Base-by-base conservation (phyloP, 2,329 filamentous ascomycete species). In the Penicillium occitanis region DNA sequence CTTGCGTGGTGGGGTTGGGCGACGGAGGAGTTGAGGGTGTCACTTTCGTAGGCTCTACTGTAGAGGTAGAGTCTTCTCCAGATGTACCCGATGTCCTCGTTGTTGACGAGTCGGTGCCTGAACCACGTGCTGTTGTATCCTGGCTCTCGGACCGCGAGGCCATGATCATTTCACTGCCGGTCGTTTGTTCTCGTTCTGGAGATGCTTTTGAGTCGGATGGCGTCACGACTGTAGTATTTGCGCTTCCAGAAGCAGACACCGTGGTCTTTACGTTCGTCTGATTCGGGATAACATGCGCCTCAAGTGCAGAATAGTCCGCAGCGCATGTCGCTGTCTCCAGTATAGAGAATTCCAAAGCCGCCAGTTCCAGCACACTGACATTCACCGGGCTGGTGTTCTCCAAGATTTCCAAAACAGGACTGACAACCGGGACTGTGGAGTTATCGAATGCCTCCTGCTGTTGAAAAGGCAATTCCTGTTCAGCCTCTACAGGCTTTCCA, bases 1-100 rank as follows among this genome's bases (percentile, higher is more conserved):
- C 95, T 77, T 99, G 95, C 0, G 96, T 95, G 0, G 93, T 93
- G 1, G 94, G 93, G 0, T 88, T 86, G 1, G 90, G 79, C 1
- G 85, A 78, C 7, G 84, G 75, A 1, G 83, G 80, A 70, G 86
- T 79, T 30, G 61, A 67, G 8, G 46, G 33, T 7, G 55, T 64
- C 22, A 51, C 48, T 57, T 64, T 64, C 22, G 66, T 67, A 22
- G 61, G 46, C 22, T 67, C 66, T 40, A 60, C 7, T 25, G 61
- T 53, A 59, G 53, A 17, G 11, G 65, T 35, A 5, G 35, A 46
- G 17, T 48, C 30, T 35, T 66, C 65, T 44, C 60, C 61, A 14
- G 53, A 14, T 44, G 35, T n/a, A 25, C 19, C 48, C 35, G 64
- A 50, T 22, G 59, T 51, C 28, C 28, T 57, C 4, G 48, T 35